Evolutionary conservation across 2,329 filamentous ascomycete species (phyloP), one percentile per base, ranked within the genome.

Genomic region (Cladosporium sp.): DNA sequence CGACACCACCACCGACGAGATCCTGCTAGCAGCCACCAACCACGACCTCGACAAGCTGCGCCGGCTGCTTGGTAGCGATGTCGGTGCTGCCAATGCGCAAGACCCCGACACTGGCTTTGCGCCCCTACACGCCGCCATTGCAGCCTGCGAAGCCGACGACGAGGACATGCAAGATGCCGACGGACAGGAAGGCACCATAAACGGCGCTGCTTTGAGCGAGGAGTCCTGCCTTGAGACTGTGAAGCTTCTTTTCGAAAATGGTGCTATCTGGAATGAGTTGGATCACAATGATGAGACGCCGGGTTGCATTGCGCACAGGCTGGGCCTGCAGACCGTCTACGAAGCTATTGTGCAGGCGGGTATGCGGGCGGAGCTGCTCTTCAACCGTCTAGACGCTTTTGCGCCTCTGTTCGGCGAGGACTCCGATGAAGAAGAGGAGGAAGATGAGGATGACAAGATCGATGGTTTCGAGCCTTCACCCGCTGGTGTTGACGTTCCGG

Each of bases 251-350:
- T 88, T 98, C 67, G 85, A 93, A 73, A 90, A 91, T 71, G 95
- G 95, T 35, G 95, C 92, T 12, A 97, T 98, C 71, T 99, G 95
- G 95, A 99, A 99, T 80, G 93, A 97, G 76, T 82, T 98, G 65
- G 92, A 98, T 77, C 80, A 83, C 70, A 89, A 91, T 71, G 86
- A 92, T 72, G 94, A 98, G 82, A 98, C 95, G 3, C 93, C 95
- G 0, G 95, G 93, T 8, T 98, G 94, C 76, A 81, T 97, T 52
- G 95, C 95, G 10, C 83, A 84, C 31, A 76, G 86, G 55, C 70
- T 97, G 28, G 89, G 90, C 0, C 81, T 91, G 72, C 83, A 79
- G 63, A 84, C 87, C 59, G 80, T 97, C 40, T 98, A 99, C 76
- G 86, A 90, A 49, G 78, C 93, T 65, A 91, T 94, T 76, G 91